These are phyloP conservation scores for Fusarium agapanthi DNA, from an alignment of 2,329 filamentous ascomycete genomes.

Conservation along the genomic window DNA sequence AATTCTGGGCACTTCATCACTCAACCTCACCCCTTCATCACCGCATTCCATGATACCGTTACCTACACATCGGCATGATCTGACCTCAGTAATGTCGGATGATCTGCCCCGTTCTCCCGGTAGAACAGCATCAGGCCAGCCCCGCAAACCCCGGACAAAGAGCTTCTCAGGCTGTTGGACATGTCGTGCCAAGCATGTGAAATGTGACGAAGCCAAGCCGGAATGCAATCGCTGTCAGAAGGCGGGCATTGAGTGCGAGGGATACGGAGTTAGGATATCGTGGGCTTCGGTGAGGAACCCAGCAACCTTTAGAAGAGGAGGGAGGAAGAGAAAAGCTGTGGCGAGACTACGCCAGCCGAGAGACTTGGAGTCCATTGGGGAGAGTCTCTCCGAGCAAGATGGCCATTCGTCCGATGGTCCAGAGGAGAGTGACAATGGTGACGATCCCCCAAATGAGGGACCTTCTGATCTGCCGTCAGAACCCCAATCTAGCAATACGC, in stretches of 20 bases:
- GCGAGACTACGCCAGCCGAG: not conserved
- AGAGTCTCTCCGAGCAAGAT: not conserved
- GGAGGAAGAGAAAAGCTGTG: conserved; percentile 3
- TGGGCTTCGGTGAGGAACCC: conserved; percentile 40
- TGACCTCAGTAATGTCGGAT: conserved; percentile 14
- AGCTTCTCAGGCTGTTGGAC: conserved; percentile 42
- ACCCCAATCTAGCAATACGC: not conserved
- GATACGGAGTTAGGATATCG: conserved; percentile 36
- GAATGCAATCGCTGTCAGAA: conserved; percentile 33
- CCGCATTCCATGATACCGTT: not conserved
- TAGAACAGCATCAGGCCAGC: conserved; percentile 17
- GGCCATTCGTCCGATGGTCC: not conserved
- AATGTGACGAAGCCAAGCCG: conserved; percentile 35
- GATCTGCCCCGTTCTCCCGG: conserved; percentile 3
- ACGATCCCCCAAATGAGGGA: not conserved
- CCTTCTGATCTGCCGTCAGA: not conserved
- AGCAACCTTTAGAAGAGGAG: conserved; percentile 24
- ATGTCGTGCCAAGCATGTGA: conserved; percentile 40
- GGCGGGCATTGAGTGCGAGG: conserved; percentile 32
- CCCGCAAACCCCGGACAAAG: conserved; percentile 38
- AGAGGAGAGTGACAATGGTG: not conserved
- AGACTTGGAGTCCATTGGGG: not conserved
- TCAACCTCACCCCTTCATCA: not conserved
- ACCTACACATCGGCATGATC: not conserved
- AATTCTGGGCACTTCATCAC: not conserved